phyloP scores from a whole-genome alignment of 345 rosid genomes.

The Eucalyptus shirleyi region DNA sequence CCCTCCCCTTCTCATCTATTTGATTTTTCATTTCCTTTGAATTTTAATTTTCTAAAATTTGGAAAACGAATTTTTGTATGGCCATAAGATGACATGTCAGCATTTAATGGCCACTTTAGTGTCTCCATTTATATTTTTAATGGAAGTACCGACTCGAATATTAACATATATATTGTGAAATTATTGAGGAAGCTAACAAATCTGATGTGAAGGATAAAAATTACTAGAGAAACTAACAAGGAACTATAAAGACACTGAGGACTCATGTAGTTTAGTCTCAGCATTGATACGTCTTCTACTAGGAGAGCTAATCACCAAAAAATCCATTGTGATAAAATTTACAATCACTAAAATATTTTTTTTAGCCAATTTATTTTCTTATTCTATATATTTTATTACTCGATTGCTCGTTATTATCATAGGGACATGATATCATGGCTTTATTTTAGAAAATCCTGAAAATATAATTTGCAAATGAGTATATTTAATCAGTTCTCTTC shows the following conservation, averaged over 20 bases:
- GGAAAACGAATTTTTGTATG: not conserved
- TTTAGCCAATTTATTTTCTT: too few relatives aligned
- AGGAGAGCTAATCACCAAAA: too few relatives aligned
- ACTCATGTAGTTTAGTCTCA: too few relatives aligned
- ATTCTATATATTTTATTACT: too few relatives aligned
- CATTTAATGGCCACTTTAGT: not conserved
- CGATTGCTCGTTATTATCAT: too few relatives aligned
- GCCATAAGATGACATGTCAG: not conserved
- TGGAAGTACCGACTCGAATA: not conserved
- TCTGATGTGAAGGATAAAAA: not conserved
- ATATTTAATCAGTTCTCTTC: not conserved
- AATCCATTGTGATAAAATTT: too few relatives aligned
- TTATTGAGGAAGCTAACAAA: not conserved
- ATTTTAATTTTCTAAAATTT: not conserved
- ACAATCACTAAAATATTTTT: too few relatives aligned
- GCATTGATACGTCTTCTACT: too few relatives aligned
- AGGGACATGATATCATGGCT: not conserved
- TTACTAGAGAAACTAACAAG: too few relatives aligned
- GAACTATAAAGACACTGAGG: rapidly evolving
- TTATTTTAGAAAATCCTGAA: not conserved
- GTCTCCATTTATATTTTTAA: not conserved
- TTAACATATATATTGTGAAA: not conserved
- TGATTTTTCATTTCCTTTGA: not conserved
- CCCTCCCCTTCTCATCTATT: not conserved
- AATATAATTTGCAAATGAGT: not conserved